phyloP scores from a whole-genome alignment of 148 eudicot genomes.

The Diospyros lotus region DNA sequence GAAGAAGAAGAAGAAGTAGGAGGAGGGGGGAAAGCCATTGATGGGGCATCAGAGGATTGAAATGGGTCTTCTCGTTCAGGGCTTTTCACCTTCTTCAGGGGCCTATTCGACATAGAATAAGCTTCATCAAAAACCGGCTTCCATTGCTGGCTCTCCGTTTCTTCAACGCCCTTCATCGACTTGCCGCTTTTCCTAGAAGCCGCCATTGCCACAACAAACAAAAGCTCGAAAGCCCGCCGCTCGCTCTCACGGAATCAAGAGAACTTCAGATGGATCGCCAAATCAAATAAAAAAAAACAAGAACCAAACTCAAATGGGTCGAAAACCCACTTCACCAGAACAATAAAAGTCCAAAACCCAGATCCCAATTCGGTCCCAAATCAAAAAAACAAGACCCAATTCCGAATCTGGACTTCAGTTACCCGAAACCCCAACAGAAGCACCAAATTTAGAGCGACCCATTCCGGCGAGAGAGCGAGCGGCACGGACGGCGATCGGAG shows the following conservation, averaged over 20 bases:
- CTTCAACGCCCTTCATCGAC: conserved; percentile 21
- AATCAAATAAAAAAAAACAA: background rate
- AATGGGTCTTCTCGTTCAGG: conserved; percentile 44
- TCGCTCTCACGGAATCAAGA: conserved; percentile 30
- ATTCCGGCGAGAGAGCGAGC: conserved; percentile 30
- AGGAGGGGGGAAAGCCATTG: conserved; percentile 8
- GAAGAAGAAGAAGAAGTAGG: conserved; percentile 14
- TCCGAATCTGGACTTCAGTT: background rate
- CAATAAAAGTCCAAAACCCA: conserved; percentile 14
- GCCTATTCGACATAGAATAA: conserved; percentile 43
- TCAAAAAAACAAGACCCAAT: background rate
- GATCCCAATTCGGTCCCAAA: conserved; percentile 18
- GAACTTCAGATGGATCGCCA: conserved; percentile 12
- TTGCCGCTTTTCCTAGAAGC: conserved; percentile 26
- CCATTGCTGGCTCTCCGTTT: conserved; percentile 41
- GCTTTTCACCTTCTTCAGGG: conserved; percentile 55
- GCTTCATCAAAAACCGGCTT: conserved; percentile 50
- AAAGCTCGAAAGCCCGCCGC: conserved; percentile 22
- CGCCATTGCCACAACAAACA: background rate
- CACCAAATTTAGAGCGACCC: background rate
- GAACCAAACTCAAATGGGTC: no score
- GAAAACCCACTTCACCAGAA: conserved; percentile 6
- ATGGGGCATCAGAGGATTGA: conserved; percentile 18
- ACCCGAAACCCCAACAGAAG: background rate
- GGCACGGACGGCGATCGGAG: conserved; percentile 15